These are phyloP conservation scores for Darksidea phi DNA, from an alignment of 495 filamentous ascomycete species.

Conservation along the genomic window DNA sequence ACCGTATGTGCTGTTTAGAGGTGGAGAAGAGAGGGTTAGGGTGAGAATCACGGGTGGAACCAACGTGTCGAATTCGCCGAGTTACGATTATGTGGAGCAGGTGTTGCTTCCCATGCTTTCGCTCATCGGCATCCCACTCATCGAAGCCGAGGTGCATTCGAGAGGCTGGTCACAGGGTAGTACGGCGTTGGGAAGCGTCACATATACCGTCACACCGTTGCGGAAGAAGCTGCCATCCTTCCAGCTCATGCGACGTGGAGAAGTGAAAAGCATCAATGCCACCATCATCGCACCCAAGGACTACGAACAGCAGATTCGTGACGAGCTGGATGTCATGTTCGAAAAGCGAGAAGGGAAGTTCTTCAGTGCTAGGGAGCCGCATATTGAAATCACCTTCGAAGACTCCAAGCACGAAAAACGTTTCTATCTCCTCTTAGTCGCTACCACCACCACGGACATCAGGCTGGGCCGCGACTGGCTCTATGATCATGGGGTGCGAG, in stretches of 20 bases:
- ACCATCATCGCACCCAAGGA: conserved; percentile 54
- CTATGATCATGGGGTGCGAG: conserved; percentile 47
- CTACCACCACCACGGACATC: conserved; percentile 59
- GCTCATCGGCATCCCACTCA: conserved; percentile 57
- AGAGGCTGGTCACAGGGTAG: conserved; percentile 69
- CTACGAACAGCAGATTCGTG: conserved; percentile 39
- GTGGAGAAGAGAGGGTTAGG: conserved; percentile 27
- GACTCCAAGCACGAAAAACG: conserved; percentile 60
- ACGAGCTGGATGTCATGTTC: conserved; percentile 19
- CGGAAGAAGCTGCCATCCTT: conserved; percentile 49
- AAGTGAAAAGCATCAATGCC: conserved; percentile 59
- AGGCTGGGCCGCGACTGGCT: conserved; percentile 68
- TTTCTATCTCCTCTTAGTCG: conserved; percentile 72
- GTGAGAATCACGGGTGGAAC: conserved; percentile 74
- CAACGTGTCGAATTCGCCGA: conserved; percentile 69
- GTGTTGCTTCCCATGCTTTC: conserved; percentile 71
- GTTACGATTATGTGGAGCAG: conserved; percentile 73
- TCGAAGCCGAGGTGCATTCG: conserved; percentile 55
- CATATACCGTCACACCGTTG: conserved; percentile 59
- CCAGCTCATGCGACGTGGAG: conserved; percentile 48
- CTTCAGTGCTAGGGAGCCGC: conserved; percentile 10
- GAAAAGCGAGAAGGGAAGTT: conserved; percentile 34
- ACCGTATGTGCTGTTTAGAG: conserved; percentile 68
- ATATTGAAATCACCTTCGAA: conserved; percentile 54
- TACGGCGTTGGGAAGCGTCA: conserved; percentile 56